Percentiles rank a stretch among this genome's conserved stretches.
Evolutionary conservation across 352 stramenopile genomes (phyloP).

Genomic region (Chrysophaeum taylorii): DNA sequence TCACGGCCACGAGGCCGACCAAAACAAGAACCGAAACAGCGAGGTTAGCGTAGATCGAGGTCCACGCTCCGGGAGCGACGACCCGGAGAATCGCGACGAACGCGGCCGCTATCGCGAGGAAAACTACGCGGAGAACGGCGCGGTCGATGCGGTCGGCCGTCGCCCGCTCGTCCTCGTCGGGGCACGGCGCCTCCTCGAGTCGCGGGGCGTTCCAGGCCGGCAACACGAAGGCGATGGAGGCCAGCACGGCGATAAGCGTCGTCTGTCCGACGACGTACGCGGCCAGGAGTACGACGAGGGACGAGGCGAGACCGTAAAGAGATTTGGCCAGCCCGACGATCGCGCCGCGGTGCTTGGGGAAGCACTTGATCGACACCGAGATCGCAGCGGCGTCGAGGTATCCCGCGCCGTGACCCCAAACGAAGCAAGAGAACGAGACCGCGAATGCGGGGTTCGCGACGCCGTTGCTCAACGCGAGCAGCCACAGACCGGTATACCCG

Average conservation of each 20-base stretch:
- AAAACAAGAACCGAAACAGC: too few species aligned
- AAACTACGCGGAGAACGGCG: neutral
- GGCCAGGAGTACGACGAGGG: neutral
- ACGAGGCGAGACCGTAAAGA: neutral
- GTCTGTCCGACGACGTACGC: neutral
- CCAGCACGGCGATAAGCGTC: neutral
- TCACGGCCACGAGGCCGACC: too few species aligned
- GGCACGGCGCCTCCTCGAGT: neutral
- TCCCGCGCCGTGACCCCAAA: neutral
- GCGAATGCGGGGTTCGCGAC: neutral
- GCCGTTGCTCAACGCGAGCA: neutral
- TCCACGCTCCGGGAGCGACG: too few species aligned
- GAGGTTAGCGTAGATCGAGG: too few species aligned
- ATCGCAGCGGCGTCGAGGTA: slow-evolving; percentile 9
- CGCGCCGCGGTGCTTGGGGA: neutral
- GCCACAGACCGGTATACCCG: neutral
- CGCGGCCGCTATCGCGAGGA: neutral
- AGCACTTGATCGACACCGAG: neutral
- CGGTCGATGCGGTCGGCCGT: neutral
- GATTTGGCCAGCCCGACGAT: neutral
- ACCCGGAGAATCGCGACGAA: neutral
- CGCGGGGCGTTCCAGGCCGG: neutral
- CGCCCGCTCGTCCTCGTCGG: neutral
- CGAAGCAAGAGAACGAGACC: neutral
- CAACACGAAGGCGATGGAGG: neutral